These are phyloP conservation scores for Trypanosomatidae sp. DNA, from an alignment of 208 protist genomes.

Conservation along the genomic window DNA sequence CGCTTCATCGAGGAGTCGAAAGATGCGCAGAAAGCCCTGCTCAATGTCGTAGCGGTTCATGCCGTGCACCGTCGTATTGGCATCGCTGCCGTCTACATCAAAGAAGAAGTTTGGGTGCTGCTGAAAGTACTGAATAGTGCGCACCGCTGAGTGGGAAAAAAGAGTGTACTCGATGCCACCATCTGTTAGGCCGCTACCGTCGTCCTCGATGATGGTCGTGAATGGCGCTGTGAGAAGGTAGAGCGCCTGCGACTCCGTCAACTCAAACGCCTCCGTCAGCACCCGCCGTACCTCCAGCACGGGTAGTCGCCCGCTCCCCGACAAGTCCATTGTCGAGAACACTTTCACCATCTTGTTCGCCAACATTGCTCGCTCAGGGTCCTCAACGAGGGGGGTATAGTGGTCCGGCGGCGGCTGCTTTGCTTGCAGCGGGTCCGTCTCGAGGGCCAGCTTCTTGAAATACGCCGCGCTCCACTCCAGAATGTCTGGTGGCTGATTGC, in stretches of 20 bases:
- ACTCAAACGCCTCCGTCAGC: conserved; percentile 52
- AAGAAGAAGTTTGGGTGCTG: conserved; percentile 43
- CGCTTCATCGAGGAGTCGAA: conserved; percentile 63
- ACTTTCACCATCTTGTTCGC: conserved; percentile 52
- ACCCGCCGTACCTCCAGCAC: conserved; percentile 43
- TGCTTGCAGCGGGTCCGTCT: conserved; percentile 61
- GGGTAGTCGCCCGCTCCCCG: conserved; percentile 45
- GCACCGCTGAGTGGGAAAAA: conserved; percentile 55
- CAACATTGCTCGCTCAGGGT: conserved; percentile 38
- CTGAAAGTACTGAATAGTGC: conserved; percentile 77
- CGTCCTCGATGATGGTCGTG: conserved; percentile 28
- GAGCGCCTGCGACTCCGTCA: conserved; percentile 70
- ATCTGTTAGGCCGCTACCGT: conserved; percentile 16
- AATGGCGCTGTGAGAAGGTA: conserved; percentile 76
- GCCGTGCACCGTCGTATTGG: conserved; percentile 77
- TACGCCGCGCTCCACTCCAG: conserved; percentile 91
- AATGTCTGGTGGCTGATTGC: conserved; percentile 90
- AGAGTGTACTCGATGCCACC: conserved; percentile 67
- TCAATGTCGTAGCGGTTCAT: conserved; percentile 77
- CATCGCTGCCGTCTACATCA: conserved; percentile 26
- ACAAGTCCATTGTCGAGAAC: conserved; percentile 52
- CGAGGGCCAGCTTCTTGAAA: conserved; percentile 87
- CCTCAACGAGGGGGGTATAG: conserved; percentile 37
- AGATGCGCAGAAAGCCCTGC: conserved; percentile 74
- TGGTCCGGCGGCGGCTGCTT: conserved; percentile 39